Percentiles rank a stretch among this genome's conserved stretches.
Evolutionary conservation across 163 green algal species (phyloP).

Genomic region (Chloromonas sp.): DNA sequence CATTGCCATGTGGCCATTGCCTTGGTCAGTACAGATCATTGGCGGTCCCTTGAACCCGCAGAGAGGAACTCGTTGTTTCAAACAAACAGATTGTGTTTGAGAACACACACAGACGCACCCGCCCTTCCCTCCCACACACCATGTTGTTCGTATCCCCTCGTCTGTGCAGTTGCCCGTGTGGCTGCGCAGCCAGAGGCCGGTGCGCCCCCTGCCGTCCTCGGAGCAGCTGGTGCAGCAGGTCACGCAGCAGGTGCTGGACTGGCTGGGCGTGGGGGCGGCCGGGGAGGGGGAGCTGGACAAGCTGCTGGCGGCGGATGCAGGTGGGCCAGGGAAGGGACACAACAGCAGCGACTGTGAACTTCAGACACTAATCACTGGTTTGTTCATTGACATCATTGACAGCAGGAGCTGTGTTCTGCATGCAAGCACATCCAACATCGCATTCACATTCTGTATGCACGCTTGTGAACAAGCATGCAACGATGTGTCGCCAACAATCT

Average conservation of each 20-base stretch:
- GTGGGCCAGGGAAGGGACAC: neutral
- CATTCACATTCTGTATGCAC: too few species aligned
- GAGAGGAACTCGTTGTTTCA: too few species aligned
- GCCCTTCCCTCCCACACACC: too few species aligned
- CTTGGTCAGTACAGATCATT: neutral
- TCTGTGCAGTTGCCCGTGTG: conserved; percentile 13
- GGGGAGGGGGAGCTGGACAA: conserved; percentile 18
- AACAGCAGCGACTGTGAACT: too few species aligned
- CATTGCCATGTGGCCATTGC: neutral
- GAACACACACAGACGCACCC: too few species aligned
- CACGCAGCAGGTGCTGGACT: conserved; percentile 17
- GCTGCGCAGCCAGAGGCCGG: neutral
- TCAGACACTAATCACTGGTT: too few species aligned
- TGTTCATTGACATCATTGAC: too few species aligned
- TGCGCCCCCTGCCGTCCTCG: conserved; percentile 22
- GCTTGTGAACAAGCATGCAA: too few species aligned
- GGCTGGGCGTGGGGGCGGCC: conserved; percentile 12
- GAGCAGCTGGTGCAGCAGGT: conserved; percentile 16
- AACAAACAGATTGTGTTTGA: too few species aligned
- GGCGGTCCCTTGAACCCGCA: neutral
- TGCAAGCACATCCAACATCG: too few species aligned
- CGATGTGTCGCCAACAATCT: too few species aligned
- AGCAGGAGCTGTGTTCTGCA: too few species aligned
- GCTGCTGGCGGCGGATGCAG: conserved; percentile 7
- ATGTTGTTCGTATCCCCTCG: neutral